Conservation (phyloP, 2,329 filamentous ascomycete genomes). For the Fusarium solani-melongenae region DNA sequence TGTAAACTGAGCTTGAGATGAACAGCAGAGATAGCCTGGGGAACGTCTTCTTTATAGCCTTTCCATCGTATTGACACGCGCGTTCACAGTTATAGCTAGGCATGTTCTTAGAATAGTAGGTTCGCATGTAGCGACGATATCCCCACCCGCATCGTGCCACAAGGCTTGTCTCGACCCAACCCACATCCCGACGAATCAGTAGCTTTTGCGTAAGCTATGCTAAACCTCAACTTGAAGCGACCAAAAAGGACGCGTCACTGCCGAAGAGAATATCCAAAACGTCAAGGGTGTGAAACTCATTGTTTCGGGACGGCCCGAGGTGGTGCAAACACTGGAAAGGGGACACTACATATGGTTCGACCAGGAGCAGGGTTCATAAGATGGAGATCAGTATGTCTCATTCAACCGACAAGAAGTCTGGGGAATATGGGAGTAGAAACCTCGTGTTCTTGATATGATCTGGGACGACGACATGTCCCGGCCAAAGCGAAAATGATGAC, state of each 20-base stretch:
- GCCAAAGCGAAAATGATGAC: too few species aligned
- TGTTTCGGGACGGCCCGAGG: not conserved
- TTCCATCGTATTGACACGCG: not conserved
- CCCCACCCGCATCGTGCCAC: not conserved
- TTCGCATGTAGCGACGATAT: not conserved
- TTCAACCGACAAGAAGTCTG: too few species aligned
- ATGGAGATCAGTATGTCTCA: not conserved
- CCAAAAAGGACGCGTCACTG: not conserved
- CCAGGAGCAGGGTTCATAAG: not conserved
- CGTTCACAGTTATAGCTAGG: too few species aligned
- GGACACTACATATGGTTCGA: not conserved
- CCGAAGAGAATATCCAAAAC: not conserved
- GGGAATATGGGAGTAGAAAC: too few species aligned
- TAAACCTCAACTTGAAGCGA: not conserved
- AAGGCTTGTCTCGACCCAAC: not conserved
- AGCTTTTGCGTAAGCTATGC: constrained; percentile 9
- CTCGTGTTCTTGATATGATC: not conserved
- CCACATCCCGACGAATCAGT: constrained; percentile 10
- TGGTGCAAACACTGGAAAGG: not conserved
- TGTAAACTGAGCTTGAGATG: not conserved
- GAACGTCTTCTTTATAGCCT: not conserved
- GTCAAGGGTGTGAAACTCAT: not conserved
- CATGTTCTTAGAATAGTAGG: not conserved
- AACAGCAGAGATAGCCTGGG: not conserved
- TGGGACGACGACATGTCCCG: too few species aligned